These are phyloP conservation scores for Serendipita indica DNA, from an alignment of 768 basidiomycete species.

Conservation along the genomic window DNA sequence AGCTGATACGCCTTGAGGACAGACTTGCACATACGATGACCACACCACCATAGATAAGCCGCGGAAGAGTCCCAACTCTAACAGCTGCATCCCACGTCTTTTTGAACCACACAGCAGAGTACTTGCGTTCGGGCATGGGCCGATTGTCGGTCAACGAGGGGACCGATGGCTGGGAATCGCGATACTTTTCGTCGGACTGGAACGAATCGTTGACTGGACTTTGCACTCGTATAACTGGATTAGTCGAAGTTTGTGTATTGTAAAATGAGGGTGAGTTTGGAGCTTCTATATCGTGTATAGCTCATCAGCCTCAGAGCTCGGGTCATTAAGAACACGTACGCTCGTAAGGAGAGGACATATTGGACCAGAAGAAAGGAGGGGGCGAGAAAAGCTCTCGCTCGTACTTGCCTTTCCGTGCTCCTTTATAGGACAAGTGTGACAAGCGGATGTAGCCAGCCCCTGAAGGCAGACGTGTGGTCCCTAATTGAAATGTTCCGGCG, in stretches of 20 bases:
- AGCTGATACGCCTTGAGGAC: no score
- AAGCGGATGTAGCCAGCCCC: no score
- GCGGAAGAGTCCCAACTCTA: background rate
- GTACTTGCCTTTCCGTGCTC: no score
- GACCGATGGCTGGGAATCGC: background rate
- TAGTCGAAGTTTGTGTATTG: background rate
- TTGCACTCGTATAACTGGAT: background rate
- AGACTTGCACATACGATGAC: no score
- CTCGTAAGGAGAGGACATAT: no score
- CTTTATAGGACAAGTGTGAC: no score
- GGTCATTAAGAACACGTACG: no score
- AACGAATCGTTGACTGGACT: background rate
- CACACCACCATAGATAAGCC: background rate
- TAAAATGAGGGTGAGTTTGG: background rate
- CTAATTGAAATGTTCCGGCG: no score
- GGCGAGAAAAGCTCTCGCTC: no score
- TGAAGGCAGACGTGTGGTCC: no score
- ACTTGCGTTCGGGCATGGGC: background rate
- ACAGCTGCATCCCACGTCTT: background rate
- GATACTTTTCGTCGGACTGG: background rate
- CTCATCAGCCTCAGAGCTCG: background rate
- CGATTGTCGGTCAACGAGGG: background rate
- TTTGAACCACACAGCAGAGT: background rate
- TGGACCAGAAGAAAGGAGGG: no score
- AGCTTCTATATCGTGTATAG: background rate